These are phyloP conservation scores for Chlorophyllum brunneum DNA, from an alignment of 768 basidiomycete species.

Conservation along the genomic window DNA sequence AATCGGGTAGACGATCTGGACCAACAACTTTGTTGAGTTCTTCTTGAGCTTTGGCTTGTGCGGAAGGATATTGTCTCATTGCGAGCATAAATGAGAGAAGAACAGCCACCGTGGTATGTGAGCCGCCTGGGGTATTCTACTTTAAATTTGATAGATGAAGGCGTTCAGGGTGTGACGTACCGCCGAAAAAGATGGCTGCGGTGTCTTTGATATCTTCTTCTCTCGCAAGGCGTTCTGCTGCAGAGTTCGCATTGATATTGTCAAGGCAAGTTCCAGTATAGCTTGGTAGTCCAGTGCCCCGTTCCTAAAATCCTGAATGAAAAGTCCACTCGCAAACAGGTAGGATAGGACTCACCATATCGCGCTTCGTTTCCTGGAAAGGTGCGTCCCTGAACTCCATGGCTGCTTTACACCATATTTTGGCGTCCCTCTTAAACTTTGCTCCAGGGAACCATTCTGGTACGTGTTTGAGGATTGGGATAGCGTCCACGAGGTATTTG, in stretches of 20 bases:
- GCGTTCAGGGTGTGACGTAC: not conserved
- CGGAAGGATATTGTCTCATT: slow-evolving; percentile 35
- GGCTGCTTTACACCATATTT: slow-evolving; percentile 32
- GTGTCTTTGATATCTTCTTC: slow-evolving; percentile 11
- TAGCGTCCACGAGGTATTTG: slow-evolving; percentile 33
- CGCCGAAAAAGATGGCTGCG: slow-evolving; percentile 12
- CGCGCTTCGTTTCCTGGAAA: slow-evolving; percentile 19
- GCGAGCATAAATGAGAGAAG: slow-evolving; percentile 35
- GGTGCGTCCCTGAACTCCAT: slow-evolving; percentile 31
- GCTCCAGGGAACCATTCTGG: slow-evolving; percentile 57
- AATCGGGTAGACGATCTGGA: slow-evolving; percentile 32
- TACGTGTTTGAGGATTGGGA: slow-evolving; percentile 32
- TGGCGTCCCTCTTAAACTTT: slow-evolving; percentile 46
- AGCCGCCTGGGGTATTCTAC: slow-evolving; percentile 20
- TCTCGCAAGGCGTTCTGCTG: not conserved
- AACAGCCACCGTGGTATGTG: slow-evolving; percentile 20
- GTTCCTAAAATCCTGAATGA: not conserved
- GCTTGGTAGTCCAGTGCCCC: not conserved
- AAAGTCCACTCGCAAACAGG: not conserved
- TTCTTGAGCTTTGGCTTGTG: slow-evolving; percentile 33
- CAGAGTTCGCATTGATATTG: not conserved
- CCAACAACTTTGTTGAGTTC: slow-evolving; percentile 38
- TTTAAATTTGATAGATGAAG: not conserved
- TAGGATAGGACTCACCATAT: slow-evolving; percentile 14
- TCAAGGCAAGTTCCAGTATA: slow-evolving; percentile 10